A percentile compares a stretch with the other conserved stretches of the same genome.
Evolutionary conservation across 352 stramenopile species (phyloP).

Genomic region (Lagenidium sp.): DNA sequence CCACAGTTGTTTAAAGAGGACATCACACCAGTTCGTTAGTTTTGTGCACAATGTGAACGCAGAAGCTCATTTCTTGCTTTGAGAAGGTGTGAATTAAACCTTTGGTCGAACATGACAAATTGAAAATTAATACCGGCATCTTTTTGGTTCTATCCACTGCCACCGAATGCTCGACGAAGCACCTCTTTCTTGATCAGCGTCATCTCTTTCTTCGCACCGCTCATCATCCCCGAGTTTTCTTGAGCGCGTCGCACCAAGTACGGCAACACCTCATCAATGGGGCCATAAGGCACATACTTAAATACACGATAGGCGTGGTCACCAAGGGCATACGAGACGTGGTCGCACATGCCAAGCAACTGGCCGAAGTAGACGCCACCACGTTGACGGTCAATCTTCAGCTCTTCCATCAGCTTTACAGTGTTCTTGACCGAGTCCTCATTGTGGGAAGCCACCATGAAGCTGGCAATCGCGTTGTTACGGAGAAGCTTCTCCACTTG

Average conservation of each 20-base stretch:
- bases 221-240: slow-evolving; percentile 94
- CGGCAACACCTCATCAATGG: slow-evolving; percentile 94
- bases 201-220: slow-evolving; percentile 70
- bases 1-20: too few species aligned
- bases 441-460: slow-evolving; percentile 99
- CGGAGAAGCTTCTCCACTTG: slow-evolving; percentile 87
- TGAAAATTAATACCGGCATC: too few species aligned
- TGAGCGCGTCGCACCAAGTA: slow-evolving; percentile 96
- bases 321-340: slow-evolving; percentile 94
- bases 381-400: slow-evolving; percentile 68
- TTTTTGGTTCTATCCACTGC: slow-evolving; percentile 6
- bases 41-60: slow-evolving; percentile 5
- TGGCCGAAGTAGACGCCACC: slow-evolving; percentile 94
- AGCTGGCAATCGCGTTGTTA: slow-evolving; percentile 81
- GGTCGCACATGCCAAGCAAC: slow-evolving; percentile 96
- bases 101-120: too few species aligned
- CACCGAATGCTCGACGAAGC: slow-evolving; percentile 28
- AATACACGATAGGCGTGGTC: slow-evolving; percentile 90
- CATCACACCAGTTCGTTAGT: too few species aligned
- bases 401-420: slow-evolving; percentile 87
- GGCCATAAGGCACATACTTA: slow-evolving; percentile 98
- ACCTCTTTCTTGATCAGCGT: slow-evolving; percentile 59
- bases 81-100: too few species aligned
- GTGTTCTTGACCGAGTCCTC: slow-evolving; percentile 91
- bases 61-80: slow-evolving; percentile 5